Conservation (phyloP, 148 eudicot genomes). For the Cornus controversa region DNA sequence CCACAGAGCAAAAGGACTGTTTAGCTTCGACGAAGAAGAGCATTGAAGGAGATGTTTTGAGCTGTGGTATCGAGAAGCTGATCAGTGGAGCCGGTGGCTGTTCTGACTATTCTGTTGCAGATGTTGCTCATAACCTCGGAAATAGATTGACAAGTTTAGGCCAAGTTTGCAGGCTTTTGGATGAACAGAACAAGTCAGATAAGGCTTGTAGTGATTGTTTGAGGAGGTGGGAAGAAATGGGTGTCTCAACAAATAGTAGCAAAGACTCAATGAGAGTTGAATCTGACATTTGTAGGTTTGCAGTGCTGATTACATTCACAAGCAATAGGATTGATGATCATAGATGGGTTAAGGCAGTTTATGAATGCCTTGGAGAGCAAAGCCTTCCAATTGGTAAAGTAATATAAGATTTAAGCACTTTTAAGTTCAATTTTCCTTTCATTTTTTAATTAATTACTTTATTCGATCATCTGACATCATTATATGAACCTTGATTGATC, state of each 20-base stretch:
- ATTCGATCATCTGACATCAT: too few species aligned
- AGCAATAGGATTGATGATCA: slow-evolving; percentile 30
- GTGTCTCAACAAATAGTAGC: not conserved
- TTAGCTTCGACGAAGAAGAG: slow-evolving; percentile 17
- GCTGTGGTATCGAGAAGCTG: slow-evolving; percentile 46
- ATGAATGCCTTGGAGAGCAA: slow-evolving; percentile 32
- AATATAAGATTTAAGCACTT: not conserved
- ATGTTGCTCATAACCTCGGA: slow-evolving; percentile 29
- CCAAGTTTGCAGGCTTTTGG: slow-evolving; percentile 30
- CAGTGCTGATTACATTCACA: slow-evolving; percentile 33
- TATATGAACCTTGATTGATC: not conserved
- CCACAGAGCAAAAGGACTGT: slow-evolving; percentile 30
- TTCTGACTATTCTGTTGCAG: slow-evolving; percentile 34
- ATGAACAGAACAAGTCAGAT: slow-evolving; percentile 4
- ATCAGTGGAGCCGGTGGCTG: slow-evolving; percentile 38
- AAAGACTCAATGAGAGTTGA: not conserved
- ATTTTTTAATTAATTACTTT: too few species aligned
- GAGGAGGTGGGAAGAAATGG: slow-evolving; percentile 32
- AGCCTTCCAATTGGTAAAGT: slow-evolving; percentile 21
- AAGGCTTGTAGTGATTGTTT: slow-evolving; percentile 24
- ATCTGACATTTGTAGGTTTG: slow-evolving; percentile 36
- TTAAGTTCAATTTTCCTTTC: not conserved
- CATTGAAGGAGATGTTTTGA: not conserved
- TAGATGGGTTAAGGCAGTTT: slow-evolving; percentile 29
- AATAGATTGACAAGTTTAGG: slow-evolving; percentile 12